Evolutionary conservation across 805 yeast species (phyloP).

Genomic region (Lipomyces orientalis): DNA sequence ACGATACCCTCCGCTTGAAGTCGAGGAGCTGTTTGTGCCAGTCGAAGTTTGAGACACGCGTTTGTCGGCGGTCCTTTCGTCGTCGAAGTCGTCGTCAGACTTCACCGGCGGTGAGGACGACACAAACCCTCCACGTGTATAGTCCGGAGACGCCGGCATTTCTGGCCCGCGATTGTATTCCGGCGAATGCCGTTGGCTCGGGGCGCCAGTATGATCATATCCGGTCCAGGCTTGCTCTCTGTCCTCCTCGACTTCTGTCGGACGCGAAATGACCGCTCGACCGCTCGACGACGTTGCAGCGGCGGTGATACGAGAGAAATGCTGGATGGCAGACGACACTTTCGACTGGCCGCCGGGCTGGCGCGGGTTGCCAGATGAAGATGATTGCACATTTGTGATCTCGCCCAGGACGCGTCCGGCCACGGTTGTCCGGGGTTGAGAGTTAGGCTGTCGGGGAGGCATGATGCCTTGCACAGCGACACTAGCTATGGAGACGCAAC

Average conservation of each 20-base stretch:
- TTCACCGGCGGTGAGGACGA: conserved; percentile 18
- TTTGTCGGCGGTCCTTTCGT: conserved; percentile 49
- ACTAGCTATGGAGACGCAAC: background rate
- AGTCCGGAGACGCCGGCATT: conserved; percentile 6
- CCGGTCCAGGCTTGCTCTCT: conserved; percentile 3
- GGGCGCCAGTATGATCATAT: background rate
- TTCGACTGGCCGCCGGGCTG: conserved; percentile 22
- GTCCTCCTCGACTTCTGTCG: conserved; percentile 6
- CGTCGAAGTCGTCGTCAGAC: conserved; percentile 44
- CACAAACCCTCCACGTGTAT: background rate
- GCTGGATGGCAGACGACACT: conserved; percentile 33
- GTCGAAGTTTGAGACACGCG: conserved; percentile 55
- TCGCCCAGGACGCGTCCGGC: conserved; percentile 24
- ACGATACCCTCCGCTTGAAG: conserved; percentile 50
- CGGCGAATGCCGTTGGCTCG: background rate
- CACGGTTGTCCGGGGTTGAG: conserved; percentile 9
- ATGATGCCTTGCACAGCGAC: background rate
- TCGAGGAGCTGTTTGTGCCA: conserved; percentile 49
- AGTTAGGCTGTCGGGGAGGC: conserved; percentile 4
- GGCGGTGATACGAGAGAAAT: conserved; percentile 23
- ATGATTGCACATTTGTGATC: conserved; percentile 20
- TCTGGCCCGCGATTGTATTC: background rate
- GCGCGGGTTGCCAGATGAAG: conserved; percentile 13
- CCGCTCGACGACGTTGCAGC: conserved; percentile 1
- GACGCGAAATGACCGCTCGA: conserved; percentile 17